Percentiles rank a stretch among this genome's conserved stretches.
Evolutionary conservation across 768 basidiomycete species (phyloP).

Genomic region (Thelephora ganbajun): DNA sequence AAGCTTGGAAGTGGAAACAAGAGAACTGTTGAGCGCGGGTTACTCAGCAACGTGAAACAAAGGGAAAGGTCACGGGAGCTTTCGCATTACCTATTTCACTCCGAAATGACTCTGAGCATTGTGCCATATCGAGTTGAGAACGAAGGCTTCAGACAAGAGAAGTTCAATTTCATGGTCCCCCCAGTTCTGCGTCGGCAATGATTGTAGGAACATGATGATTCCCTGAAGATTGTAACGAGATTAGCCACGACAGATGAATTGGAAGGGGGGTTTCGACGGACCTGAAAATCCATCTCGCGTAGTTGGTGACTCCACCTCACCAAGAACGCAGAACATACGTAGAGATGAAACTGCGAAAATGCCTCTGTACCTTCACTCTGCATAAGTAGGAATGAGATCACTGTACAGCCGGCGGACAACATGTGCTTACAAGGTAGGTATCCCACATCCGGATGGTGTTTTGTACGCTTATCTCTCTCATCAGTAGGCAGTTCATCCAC

Average conservation of each 20-base stretch:
- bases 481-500: slow-evolving; percentile 98
- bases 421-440: slow-evolving; percentile 74
- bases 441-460: slow-evolving; percentile 99
- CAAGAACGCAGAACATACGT: slow-evolving; percentile 95
- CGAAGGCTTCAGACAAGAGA: slow-evolving; percentile 90
- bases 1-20: too few relatives aligned
- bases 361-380: slow-evolving; percentile 96
- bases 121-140: slow-evolving; percentile 86
- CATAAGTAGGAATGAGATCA: neutral
- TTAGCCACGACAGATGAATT: neutral
- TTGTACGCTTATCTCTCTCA: slow-evolving; percentile 94
- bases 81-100: slow-evolving; percentile 25
- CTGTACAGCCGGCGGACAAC: neutral
- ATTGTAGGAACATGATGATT: slow-evolving; percentile 98
- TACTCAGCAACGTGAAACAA: too few relatives aligned
- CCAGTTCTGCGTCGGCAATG: slow-evolving; percentile 86
- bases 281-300: slow-evolving; percentile 97
- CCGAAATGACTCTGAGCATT: slow-evolving; percentile 83
- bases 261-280: slow-evolving; percentile 18
- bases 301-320: slow-evolving; percentile 91
- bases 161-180: slow-evolving; percentile 92
- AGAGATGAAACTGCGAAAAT: slow-evolving; percentile 97
- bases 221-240: slow-evolving; percentile 37
- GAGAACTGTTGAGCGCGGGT: too few relatives aligned
- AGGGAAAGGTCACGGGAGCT: too few relatives aligned